Percentiles rank a stretch among this genome's conserved stretches.
Evolutionary conservation across 768 basidiomycete genomes (phyloP).

Genomic region (Pulveroboletus sp.): DNA sequence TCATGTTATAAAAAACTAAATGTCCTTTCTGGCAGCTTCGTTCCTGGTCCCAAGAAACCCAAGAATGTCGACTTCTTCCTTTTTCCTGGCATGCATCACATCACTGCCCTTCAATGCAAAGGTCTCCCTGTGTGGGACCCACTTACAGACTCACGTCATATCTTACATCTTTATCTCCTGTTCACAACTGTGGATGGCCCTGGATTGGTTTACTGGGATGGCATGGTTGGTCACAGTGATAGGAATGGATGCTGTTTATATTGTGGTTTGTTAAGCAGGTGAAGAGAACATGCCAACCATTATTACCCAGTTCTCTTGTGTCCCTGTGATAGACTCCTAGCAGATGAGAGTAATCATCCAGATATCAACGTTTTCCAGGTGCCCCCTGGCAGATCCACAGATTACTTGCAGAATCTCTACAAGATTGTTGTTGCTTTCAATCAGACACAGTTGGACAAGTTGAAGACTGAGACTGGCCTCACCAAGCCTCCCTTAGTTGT

Average conservation of each 20-base stretch:
- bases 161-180: no score
- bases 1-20: not conserved
- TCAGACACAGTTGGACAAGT: slow-evolving; percentile 22
- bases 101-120: not conserved
- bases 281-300: slow-evolving; percentile 19
- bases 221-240: slow-evolving; percentile 34
- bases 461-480: slow-evolving; percentile 34
- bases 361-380: slow-evolving; percentile 27
- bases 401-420: not conserved
- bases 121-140: slow-evolving; percentile 2
- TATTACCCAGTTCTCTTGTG: slow-evolving; percentile 34
- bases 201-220: slow-evolving; percentile 28
- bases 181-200: slow-evolving; percentile 27
- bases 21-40: not conserved
- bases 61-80: slow-evolving; percentile 4
- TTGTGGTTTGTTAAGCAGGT: slow-evolving; percentile 31
- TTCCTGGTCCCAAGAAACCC: not conserved
- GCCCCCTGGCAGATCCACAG: slow-evolving; percentile 1
- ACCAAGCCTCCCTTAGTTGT: slow-evolving; percentile 35
- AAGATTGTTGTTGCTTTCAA: not conserved
- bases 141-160: not conserved
- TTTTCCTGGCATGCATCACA: not conserved
- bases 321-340: slow-evolving; percentile 26
- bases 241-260: slow-evolving; percentile 33
- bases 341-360: slow-evolving; percentile 26